phyloP scores from a whole-genome alignment of 2,329 filamentous ascomycete species.

The Mycocentrospora acerina region DNA sequence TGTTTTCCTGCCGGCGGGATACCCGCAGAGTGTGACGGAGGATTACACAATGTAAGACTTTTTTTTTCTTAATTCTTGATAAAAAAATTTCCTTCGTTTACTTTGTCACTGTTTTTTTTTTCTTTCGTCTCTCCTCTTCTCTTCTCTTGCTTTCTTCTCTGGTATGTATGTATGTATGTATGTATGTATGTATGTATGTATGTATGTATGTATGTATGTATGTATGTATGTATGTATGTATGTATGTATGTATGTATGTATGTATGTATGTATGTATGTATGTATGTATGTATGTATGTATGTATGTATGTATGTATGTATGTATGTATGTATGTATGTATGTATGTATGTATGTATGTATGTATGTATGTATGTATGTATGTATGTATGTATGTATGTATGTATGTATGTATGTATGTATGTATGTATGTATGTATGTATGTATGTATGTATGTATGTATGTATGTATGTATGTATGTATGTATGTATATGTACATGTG shows the following conservation, averaged over 20 bases:
- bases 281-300: no score
- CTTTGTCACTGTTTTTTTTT: no score
- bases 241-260: slow-evolving; percentile 72
- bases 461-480: slow-evolving; percentile 72
- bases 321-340: no score
- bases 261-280: slow-evolving; percentile 49
- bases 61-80: no score
- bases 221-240: slow-evolving; percentile 32
- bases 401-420: no score
- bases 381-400: slow-evolving; percentile 67
- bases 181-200: no score
- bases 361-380: no score
- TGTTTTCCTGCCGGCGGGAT: slow-evolving; percentile 85
- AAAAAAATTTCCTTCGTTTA: no score
- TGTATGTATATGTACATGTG: slow-evolving; percentile 49
- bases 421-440: slow-evolving; percentile 71
- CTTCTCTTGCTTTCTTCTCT: no score
- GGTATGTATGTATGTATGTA: slow-evolving; percentile 66
- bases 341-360: slow-evolving; percentile 61
- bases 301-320: slow-evolving; percentile 57
- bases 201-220: slow-evolving; percentile 71
- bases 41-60: slow-evolving; percentile 71
- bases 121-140: no score
- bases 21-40: slow-evolving; percentile 78
- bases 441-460: slow-evolving; percentile 32